Evolutionary conservation across 805 yeast species (phyloP).

Genomic region (Kodamaea sagamina): DNA sequence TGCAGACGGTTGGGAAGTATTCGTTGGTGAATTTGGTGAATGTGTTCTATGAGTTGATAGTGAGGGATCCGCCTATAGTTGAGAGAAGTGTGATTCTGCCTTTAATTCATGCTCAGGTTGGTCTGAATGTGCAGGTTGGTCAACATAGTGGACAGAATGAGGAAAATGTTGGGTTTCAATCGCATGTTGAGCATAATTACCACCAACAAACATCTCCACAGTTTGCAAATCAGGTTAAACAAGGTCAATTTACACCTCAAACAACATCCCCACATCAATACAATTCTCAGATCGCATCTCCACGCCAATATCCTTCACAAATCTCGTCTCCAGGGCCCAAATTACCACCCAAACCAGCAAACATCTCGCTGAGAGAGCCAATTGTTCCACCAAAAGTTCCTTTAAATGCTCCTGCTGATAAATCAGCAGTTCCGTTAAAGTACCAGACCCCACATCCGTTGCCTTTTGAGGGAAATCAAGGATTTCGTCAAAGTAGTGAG

Average conservation of each 20-base stretch:
- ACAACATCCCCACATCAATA: neutral
- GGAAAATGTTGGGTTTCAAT: too few relatives aligned
- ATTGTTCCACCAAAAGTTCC: conserved; percentile 5
- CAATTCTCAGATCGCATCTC: neutral
- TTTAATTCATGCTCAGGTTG: too few relatives aligned
- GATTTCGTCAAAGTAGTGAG: neutral
- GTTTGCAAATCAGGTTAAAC: too few relatives aligned
- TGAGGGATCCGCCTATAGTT: conserved; percentile 49
- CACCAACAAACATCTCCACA: too few relatives aligned
- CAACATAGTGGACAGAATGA: too few relatives aligned
- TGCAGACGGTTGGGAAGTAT: conserved; percentile 16
- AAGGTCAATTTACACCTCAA: neutral
- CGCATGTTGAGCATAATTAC: too few relatives aligned
- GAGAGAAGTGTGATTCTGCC: too few relatives aligned
- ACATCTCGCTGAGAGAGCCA: conserved; percentile 3
- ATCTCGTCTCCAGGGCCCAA: conserved; percentile 19
- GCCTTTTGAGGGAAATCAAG: conserved; percentile 16
- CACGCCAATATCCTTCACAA: conserved; percentile 7
- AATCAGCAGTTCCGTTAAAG: conserved; percentile 27
- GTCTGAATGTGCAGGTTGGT: conserved; percentile 12
- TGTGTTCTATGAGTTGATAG: conserved; percentile 20
- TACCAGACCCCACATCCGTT: conserved; percentile 36
- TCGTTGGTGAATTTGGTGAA: conserved; percentile 35
- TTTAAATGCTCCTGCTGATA: conserved; percentile 12
- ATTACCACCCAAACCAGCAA: conserved; percentile 27